These are phyloP conservation scores for Parastagonospora avenae DNA, from an alignment of 2,329 filamentous ascomycete species.

Conservation along the genomic window DNA sequence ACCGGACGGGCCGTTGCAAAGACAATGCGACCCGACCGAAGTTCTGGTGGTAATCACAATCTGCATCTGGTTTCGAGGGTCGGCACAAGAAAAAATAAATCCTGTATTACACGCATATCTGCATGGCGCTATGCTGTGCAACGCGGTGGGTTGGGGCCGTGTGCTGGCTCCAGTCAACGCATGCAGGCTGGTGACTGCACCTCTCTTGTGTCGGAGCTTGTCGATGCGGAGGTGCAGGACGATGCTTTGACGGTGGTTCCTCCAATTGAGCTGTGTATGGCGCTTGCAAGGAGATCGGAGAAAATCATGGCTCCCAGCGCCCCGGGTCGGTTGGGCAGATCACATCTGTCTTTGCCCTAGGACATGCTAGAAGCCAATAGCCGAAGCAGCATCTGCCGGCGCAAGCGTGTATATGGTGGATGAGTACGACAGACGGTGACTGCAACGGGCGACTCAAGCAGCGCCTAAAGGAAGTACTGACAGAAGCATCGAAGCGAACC, in stretches of 20 bases:
- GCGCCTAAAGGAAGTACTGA: not conserved
- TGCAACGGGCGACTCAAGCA: too few relatives aligned
- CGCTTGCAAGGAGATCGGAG: constrained; percentile 26
- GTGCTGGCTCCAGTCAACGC: constrained; percentile 40
- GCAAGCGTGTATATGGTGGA: not conserved
- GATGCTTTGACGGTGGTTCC: constrained; percentile 15
- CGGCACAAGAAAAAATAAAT: not conserved
- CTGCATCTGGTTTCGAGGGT: not conserved
- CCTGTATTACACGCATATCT: constrained; percentile 2
- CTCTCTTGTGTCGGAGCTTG: constrained; percentile 18
- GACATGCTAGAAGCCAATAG: not conserved
- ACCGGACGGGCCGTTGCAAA: not conserved
- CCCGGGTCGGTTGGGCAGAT: constrained; percentile 16
- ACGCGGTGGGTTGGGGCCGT: constrained; percentile 20
- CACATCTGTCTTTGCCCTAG: constrained; percentile 12
- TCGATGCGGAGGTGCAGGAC: constrained; percentile 7
- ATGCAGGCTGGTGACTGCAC: constrained; percentile 22
- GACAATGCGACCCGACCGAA: too few relatives aligned
- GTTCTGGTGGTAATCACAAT: not conserved
- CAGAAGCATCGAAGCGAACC: not conserved
- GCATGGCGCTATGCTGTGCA: constrained; percentile 22
- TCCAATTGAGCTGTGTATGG: constrained; percentile 13
- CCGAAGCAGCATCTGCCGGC: constrained; percentile 1
- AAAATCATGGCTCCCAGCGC: constrained; percentile 20
- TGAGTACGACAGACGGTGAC: too few relatives aligned